Evolutionary conservation across 164 flowering plant genomes (phyloP).

Genomic region (Echeveria elegans): DNA sequence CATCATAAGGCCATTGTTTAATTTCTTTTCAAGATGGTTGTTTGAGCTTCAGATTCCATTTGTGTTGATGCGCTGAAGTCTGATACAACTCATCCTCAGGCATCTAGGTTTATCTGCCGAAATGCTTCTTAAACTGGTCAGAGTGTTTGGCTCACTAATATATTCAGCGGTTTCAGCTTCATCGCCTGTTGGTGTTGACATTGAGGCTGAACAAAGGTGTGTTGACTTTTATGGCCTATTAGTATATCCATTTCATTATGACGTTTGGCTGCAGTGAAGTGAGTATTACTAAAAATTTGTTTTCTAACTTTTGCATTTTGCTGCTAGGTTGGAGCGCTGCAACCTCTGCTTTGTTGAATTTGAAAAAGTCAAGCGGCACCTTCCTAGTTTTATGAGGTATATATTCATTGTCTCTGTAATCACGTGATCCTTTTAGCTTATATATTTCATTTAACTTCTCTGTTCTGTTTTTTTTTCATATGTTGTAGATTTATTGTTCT

Average conservation of each 20-base stretch:
- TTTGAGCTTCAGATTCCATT: not conserved
- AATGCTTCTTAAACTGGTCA: constrained; percentile 77
- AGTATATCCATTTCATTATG: not conserved
- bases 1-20: not conserved
- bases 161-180: constrained; percentile 76
- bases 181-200: constrained; percentile 85
- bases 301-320: constrained; percentile 5
- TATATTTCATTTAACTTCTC: not conserved
- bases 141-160: constrained; percentile 73
- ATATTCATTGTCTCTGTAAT: not conserved
- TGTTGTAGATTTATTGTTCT: not conserved
- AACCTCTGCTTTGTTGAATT: constrained; percentile 75
- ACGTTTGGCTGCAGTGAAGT: not conserved
- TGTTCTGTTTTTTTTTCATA: not conserved
- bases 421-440: not conserved
- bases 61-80: not conserved
- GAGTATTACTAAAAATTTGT: not conserved
- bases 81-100: constrained; percentile 29
- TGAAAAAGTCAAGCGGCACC: constrained; percentile 58
- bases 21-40: not conserved
- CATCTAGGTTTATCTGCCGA: constrained; percentile 66
- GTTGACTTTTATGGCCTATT: constrained; percentile 15
- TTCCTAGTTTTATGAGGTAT: constrained; percentile 67
- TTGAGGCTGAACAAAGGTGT: constrained; percentile 94
- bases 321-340: constrained; percentile 76